A percentile compares a stretch with the other conserved stretches of the same genome.
Evolutionary conservation across 2,329 filamentous ascomycete species (phyloP).

Genomic region (Canariomyces notabilis): DNA sequence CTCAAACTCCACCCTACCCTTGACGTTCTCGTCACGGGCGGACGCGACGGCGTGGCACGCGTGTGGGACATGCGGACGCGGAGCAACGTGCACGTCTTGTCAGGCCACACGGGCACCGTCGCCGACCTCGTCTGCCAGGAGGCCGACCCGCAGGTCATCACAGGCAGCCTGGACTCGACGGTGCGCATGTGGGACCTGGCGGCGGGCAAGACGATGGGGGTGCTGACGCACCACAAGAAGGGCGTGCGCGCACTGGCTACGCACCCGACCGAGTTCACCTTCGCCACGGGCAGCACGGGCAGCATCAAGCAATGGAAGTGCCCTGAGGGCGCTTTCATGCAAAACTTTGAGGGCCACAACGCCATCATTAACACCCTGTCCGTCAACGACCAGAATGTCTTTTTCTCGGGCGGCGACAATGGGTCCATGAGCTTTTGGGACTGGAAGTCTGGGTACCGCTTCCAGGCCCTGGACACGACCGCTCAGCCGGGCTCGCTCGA

Average conservation of each 20-base stretch:
- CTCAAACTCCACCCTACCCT: constrained; percentile 89
- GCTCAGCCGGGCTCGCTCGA: constrained; percentile 92
- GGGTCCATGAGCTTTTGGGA: constrained; percentile 98
- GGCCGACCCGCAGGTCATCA: constrained; percentile 92
- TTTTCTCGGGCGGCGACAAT: constrained; percentile 94
- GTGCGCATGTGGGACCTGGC: constrained; percentile 93
- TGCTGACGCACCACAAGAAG: constrained; percentile 97
- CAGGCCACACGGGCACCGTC: constrained; percentile 86
- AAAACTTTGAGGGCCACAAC: constrained; percentile 96
- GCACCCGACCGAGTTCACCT: constrained; percentile 93
- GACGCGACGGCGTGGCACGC: constrained; percentile 85
- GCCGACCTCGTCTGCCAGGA: constrained; percentile 89
- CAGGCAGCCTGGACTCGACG: constrained; percentile 84
- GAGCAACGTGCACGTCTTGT: constrained; percentile 89
- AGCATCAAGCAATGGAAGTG: constrained; percentile 99
- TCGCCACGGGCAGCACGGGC: constrained; percentile 84
- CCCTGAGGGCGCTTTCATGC: constrained; percentile 96
- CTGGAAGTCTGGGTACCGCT: constrained; percentile 93
- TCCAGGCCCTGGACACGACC: constrained; percentile 83
- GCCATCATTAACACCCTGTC: constrained; percentile 91
- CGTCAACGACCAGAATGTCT: constrained; percentile 89
- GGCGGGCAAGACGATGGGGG: constrained; percentile 92
- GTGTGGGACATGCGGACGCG: constrained; percentile 99
- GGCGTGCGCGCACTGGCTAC: constrained; percentile 79
- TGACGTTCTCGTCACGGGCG: constrained; percentile 90